Base-by-base conservation (phyloP, 257 asterid genomes). In the Salvia splendens region DNA sequence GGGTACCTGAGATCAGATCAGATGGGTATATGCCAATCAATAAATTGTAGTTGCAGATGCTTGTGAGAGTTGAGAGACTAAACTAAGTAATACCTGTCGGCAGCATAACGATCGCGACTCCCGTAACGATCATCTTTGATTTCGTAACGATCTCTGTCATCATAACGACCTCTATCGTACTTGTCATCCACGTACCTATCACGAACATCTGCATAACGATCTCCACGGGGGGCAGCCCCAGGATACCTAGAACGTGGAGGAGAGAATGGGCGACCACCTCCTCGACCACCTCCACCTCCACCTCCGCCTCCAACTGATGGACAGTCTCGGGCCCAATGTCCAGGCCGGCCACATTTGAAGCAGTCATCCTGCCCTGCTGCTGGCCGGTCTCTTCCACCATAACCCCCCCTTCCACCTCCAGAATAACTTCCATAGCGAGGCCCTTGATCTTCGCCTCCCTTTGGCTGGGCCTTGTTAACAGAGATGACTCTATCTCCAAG, bases 321-420 rank as follows among this genome's bases (percentile, higher is more conserved):
- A 53, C 97, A 94, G 69, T 94, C 99, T 20, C 99, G 85, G 40
- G 97, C 97, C 99, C 99, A 94, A 36, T 94, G 99, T 3, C 99
- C 99, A 1, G 96, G 83, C 1, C 99, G 91, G 32, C 99, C 99
- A 56, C 99, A 94, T 82, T 81, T 94, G 87, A 94, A 94, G 83
- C 99, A 91, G 43, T 84, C 92, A 76, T 94, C 97, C 68, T 85
- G 99, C 61, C 97, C 99, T 3, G 70, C 85, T 3, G 70, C 81
- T 2, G 95, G 72, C 79, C 91, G 78, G 60, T 83, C 95, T 57
- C 82, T 85, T 30, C 92, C 89, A 66, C 76, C 91, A 67, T 85
- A 84, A 70, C 74, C 76, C 30, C 89, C 84, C 68, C 96, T 80
- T 12, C 86, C 90, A 61, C 91, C 93, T 2, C 88, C 81, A 40